Conservation (phyloP, 23 red algal genomes). For the Agarophyton chilense region DNA sequence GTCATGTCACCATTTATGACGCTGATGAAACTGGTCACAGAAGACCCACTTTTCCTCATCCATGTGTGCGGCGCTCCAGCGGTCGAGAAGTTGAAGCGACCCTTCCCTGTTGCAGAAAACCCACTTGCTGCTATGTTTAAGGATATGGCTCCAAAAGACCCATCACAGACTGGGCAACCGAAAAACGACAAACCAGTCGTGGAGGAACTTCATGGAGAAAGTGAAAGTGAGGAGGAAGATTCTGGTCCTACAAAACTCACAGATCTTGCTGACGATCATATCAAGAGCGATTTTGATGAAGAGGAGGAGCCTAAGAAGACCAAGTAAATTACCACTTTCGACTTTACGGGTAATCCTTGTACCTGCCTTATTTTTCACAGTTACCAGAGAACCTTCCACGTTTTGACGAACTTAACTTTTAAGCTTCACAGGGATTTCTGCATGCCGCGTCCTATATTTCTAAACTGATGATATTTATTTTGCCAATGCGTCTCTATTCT, state of each 20-base stretch:
- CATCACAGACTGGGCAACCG: not conserved
- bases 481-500: not conserved
- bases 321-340: not conserved
- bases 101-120: slow-evolving; percentile 52
- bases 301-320: slow-evolving; percentile 61
- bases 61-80: slow-evolving; percentile 65
- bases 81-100: slow-evolving; percentile 46
- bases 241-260: slow-evolving; percentile 10
- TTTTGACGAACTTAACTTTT: slow-evolving; percentile 12
- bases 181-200: not conserved
- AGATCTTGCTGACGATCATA: slow-evolving; percentile 42
- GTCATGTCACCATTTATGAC: slow-evolving; percentile 81
- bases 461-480: not conserved
- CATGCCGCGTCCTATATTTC: not conserved
- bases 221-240: slow-evolving; percentile 50
- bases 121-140: slow-evolving; percentile 45
- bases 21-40: slow-evolving; percentile 63
- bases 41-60: slow-evolving; percentile 78
- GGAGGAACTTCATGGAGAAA: slow-evolving; percentile 47
- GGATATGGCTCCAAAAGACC: slow-evolving; percentile 48
- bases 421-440: not conserved
- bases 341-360: not conserved
- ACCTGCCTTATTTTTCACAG: not conserved
- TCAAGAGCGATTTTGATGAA: slow-evolving; percentile 67
- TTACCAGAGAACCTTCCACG: not conserved